These are phyloP conservation scores for Wickerhamomyces bisporus DNA, from an alignment of 805 yeast genomes.

Conservation along the genomic window DNA sequence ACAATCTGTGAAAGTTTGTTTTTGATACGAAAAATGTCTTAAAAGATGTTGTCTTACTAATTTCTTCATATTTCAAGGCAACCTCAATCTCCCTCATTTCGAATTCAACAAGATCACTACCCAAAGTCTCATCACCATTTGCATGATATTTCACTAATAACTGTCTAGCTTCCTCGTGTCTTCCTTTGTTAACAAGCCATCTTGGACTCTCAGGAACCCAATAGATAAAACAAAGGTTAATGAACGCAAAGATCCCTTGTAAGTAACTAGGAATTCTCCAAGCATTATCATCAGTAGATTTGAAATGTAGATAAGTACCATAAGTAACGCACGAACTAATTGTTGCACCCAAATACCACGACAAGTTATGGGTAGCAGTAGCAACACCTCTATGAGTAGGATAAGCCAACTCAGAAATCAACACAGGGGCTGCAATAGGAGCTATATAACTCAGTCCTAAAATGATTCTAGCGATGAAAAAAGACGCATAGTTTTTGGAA, in stretches of 20 bases:
- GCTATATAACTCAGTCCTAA: background rate
- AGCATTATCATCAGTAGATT: slow-evolving; percentile 17
- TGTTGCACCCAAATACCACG: slow-evolving; percentile 45
- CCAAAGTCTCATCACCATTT: slow-evolving; percentile 21
- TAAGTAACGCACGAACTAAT: slow-evolving; percentile 44
- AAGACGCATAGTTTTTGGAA: background rate
- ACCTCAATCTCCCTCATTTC: slow-evolving; percentile 32
- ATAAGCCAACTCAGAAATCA: slow-evolving; percentile 43
- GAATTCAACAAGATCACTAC: slow-evolving; percentile 24
- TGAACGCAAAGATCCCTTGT: slow-evolving; percentile 33
- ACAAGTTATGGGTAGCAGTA: slow-evolving; percentile 39
- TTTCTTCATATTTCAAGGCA: slow-evolving; percentile 34
- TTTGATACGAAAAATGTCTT: slow-evolving; percentile 28
- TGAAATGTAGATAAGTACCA: slow-evolving; percentile 30
- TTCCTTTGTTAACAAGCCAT: slow-evolving; percentile 33
- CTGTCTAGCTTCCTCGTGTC: slow-evolving; percentile 33
- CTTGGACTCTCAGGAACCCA: slow-evolving; percentile 43
- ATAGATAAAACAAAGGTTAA: slow-evolving; percentile 18
- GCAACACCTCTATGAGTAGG: slow-evolving; percentile 37
- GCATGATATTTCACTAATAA: slow-evolving; percentile 36
- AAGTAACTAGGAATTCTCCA: slow-evolving; percentile 49
- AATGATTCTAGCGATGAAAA: slow-evolving; percentile 1
- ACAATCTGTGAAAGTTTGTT: slow-evolving; percentile 34
- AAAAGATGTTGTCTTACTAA: slow-evolving; percentile 25
- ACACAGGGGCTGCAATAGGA: background rate